Percentiles rank a stretch among this genome's conserved stretches.
Conservation (phyloP, 2,329 filamentous ascomycete species). For the Ascochyta rabiei region DNA sequence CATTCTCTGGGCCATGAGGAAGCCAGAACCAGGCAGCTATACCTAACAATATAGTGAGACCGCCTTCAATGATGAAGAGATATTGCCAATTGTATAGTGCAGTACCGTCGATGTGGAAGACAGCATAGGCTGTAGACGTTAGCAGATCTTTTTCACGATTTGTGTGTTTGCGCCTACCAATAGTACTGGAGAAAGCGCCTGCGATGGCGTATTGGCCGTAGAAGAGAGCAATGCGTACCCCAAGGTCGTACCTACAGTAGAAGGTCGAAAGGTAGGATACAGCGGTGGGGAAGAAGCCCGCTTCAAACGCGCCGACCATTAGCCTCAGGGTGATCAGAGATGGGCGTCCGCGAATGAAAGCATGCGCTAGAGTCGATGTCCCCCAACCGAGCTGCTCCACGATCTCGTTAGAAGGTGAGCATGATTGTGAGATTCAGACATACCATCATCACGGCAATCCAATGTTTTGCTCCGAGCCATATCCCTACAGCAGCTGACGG, state of each 20-base stretch:
- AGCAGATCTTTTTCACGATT: background rate
- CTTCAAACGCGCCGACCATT: constrained; percentile 54
- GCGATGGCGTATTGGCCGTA: constrained; percentile 52
- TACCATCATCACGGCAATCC: constrained; percentile 28
- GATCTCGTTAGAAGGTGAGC: background rate
- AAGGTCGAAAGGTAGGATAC: constrained; percentile 62
- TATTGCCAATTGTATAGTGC: constrained; percentile 56
- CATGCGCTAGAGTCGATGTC: constrained; percentile 29
- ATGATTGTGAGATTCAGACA: background rate
- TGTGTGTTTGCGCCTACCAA: constrained; percentile 24
- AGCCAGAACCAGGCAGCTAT: constrained; percentile 36
- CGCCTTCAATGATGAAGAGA: constrained; percentile 52
- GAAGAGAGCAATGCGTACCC: constrained; percentile 53
- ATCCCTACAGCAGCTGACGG: constrained; percentile 26
- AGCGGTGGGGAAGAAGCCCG: constrained; percentile 61
- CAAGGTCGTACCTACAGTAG: constrained; percentile 51
- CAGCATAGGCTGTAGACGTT: constrained; percentile 37
- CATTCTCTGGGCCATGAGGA: constrained; percentile 34
- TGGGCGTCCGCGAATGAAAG: constrained; percentile 24
- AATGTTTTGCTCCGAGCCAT: constrained; percentile 30
- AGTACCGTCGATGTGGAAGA: constrained; percentile 55
- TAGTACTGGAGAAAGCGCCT: constrained; percentile 50
- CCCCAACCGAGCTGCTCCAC: constrained; percentile 32
- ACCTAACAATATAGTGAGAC: constrained; percentile 40
- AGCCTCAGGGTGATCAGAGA: constrained; percentile 31